These are phyloP conservation scores for Casuarina glauca DNA, from an alignment of 306 rosid genomes.

Conservation along the genomic window DNA sequence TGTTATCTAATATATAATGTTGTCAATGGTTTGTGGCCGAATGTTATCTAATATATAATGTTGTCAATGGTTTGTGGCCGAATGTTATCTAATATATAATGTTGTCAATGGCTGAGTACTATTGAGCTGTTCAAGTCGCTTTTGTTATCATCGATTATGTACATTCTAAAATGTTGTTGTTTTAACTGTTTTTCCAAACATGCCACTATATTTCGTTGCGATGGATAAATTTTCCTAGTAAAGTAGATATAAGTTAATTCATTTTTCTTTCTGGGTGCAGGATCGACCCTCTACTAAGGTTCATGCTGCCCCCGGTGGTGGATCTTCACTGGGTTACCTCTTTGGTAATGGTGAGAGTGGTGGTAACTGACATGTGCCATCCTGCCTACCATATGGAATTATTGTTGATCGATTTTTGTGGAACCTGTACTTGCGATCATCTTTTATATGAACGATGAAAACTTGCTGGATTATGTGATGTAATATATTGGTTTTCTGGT, in stretches of 20 bases:
- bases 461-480: slow-evolving; percentile 48
- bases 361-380: slow-evolving; percentile 50
- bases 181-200: too few relatives aligned
- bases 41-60: too few relatives aligned
- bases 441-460: slow-evolving; percentile 35
- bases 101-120: too few relatives aligned
- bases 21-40: too few relatives aligned
- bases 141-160: too few relatives aligned
- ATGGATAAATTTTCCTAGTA: too few relatives aligned
- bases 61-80: too few relatives aligned
- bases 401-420: slow-evolving; percentile 25
- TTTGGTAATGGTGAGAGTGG: slow-evolving; percentile 69
- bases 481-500: slow-evolving; percentile 63
- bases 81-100: too few relatives aligned
- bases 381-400: slow-evolving; percentile 1
- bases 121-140: too few relatives aligned
- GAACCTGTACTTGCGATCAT: slow-evolving; percentile 40
- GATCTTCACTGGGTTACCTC: slow-evolving; percentile 92
- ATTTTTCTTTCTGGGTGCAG: slow-evolving; percentile 41
- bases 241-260: not conserved
- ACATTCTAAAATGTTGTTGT: too few relatives aligned
- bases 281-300: slow-evolving; percentile 99
- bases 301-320: slow-evolving; percentile 97
- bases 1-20: too few relatives aligned
- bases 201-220: not conserved